Evolutionary conservation across 2,329 filamentous ascomycete species (phyloP).

Genomic region (Aspergillus sp.): DNA sequence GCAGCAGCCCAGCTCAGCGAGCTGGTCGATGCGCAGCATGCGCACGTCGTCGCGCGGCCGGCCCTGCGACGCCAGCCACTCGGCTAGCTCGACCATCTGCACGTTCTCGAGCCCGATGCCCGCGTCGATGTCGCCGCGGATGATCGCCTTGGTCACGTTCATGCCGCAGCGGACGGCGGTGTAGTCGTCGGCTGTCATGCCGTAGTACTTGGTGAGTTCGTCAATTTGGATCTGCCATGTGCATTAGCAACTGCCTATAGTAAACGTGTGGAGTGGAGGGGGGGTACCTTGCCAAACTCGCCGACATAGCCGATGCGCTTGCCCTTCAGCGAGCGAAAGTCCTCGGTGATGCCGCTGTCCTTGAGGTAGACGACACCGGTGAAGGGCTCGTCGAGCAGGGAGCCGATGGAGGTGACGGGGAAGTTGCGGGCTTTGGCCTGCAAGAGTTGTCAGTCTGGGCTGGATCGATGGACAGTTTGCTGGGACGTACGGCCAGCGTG

Average conservation of each 20-base stretch:
- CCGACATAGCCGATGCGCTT: conserved; percentile 78
- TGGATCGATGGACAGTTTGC: neutral
- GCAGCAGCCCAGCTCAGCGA: conserved; percentile 77
- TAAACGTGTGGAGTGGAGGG: too few relatives aligned
- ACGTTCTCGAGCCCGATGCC: conserved; percentile 78
- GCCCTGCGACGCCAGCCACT: conserved; percentile 66
- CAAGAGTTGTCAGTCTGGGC: neutral
- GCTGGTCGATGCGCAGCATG: conserved; percentile 79
- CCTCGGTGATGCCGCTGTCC: conserved; percentile 68
- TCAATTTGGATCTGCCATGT: conserved; percentile 81
- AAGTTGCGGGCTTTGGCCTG: conserved; percentile 74
- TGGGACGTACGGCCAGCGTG: conserved; percentile 62
- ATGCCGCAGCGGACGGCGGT: conserved; percentile 76
- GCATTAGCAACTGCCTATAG: too few relatives aligned
- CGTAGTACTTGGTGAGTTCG: conserved; percentile 75
- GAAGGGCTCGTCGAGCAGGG: conserved; percentile 76
- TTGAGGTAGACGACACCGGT: conserved; percentile 77
- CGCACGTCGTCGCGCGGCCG: conserved; percentile 67
- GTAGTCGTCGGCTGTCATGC: conserved; percentile 71
- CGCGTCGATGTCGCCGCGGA: conserved; percentile 69
- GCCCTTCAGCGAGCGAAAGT: conserved; percentile 72
- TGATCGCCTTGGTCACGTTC: conserved; percentile 77
- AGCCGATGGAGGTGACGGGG: conserved; percentile 70
- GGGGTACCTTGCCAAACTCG: conserved; percentile 66
- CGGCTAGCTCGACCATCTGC: conserved; percentile 78